Percentiles rank a stretch among this genome's conserved stretches.
Conservation (phyloP, 495 filamentous ascomycete genomes). For the Cenococcum geophilum region DNA sequence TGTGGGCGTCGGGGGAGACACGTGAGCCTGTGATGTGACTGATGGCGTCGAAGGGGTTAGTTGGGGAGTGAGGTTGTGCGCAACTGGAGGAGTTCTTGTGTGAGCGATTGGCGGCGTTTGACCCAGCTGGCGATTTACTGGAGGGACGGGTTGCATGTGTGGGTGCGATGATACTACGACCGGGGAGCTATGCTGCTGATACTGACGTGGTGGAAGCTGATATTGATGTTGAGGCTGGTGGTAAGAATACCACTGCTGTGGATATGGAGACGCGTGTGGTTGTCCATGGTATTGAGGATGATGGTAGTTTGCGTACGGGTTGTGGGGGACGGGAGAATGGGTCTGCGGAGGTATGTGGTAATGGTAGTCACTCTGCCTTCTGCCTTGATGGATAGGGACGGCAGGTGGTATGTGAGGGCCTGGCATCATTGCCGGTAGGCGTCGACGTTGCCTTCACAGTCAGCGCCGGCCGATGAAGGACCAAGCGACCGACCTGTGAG, state of each 20-base stretch:
- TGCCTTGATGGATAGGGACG: constrained; percentile 33
- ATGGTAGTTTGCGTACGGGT: constrained; percentile 33
- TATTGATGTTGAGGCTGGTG: constrained; percentile 31
- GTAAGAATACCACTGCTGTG: constrained; percentile 30
- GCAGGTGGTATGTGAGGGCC: constrained; percentile 31
- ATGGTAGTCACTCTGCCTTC: constrained; percentile 36
- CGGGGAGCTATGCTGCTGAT: constrained; percentile 31
- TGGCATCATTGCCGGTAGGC: constrained; percentile 27
- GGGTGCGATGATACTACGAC: constrained; percentile 39
- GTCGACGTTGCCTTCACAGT: constrained; percentile 29
- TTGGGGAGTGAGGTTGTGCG: constrained; percentile 22
- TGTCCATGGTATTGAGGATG: constrained; percentile 36
- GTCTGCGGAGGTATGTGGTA: constrained; percentile 34
- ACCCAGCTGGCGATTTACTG: constrained; percentile 25
- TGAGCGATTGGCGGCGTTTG: constrained; percentile 31
- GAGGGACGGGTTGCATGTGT: constrained; percentile 31
- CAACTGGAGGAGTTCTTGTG: constrained; percentile 20
- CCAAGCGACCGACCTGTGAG: constrained; percentile 29
- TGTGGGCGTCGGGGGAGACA: constrained; percentile 22
- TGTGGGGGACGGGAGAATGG: constrained; percentile 35
- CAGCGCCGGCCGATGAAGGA: constrained; percentile 25
- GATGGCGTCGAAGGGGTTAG: constrained; percentile 21
- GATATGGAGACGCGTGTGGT: constrained; percentile 31
- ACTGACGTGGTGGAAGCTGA: constrained; percentile 23
- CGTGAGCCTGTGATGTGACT: constrained; percentile 24